These are phyloP conservation scores for Globisporangium carolinianum DNA, from an alignment of 352 stramenopile genomes.

Conservation along the genomic window DNA sequence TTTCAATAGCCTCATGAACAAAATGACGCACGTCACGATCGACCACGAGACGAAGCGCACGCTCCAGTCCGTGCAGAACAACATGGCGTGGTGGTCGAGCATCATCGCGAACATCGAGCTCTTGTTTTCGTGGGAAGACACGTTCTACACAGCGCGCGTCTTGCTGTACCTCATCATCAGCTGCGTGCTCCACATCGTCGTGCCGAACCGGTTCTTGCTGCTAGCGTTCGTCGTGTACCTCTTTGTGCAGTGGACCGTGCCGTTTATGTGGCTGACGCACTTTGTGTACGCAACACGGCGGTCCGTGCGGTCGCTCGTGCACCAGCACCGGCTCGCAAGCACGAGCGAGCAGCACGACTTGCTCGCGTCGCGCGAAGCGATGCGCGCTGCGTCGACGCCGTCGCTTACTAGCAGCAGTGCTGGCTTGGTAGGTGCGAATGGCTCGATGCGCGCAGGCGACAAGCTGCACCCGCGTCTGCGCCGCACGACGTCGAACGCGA, in stretches of 20 bases:
- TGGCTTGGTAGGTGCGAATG: constrained; percentile 2
- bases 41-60: constrained; percentile 78
- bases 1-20: constrained; percentile 87
- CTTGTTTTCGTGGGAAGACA: constrained; percentile 87
- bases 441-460: constrained; percentile 23
- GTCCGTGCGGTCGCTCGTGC: constrained; percentile 55
- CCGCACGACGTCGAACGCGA: constrained; percentile 54
- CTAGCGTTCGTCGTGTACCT: constrained; percentile 72
- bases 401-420: background rate
- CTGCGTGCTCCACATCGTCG: constrained; percentile 79
- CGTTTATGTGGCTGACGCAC: constrained; percentile 65
- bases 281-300: constrained; percentile 60
- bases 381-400: constrained; percentile 16
- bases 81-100: constrained; percentile 84
- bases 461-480: constrained; percentile 27
- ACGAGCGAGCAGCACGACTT: constrained; percentile 54
- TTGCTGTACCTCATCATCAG: constrained; percentile 79
- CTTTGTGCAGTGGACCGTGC: constrained; percentile 76
- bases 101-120: constrained; percentile 81
- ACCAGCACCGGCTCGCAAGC: constrained; percentile 71
- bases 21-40: constrained; percentile 85
- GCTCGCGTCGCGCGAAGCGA: constrained; percentile 25
- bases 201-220: constrained; percentile 82
- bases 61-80: constrained; percentile 83
- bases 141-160: constrained; percentile 77